phyloP scores from a whole-genome alignment of 805 yeast species.

The Blastobotrys attinorum region DNA sequence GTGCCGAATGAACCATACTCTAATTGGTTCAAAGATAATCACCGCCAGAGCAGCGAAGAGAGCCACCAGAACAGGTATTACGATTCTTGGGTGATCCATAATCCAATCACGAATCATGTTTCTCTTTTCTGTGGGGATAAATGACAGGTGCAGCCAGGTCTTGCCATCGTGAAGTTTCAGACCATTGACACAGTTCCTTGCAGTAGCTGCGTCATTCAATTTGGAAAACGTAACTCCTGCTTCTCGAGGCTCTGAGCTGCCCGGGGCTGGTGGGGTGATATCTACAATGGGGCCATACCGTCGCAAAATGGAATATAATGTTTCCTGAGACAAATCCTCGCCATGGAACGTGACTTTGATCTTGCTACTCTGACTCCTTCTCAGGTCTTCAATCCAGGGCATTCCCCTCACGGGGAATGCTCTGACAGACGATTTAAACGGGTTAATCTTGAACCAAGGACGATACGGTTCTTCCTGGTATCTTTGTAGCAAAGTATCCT shows the following conservation, averaged over 20 bases:
- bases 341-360: constrained; percentile 72
- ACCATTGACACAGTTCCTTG: constrained; percentile 88
- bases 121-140: constrained; percentile 47
- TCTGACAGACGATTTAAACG: constrained; percentile 39
- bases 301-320: constrained; percentile 70
- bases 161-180: constrained; percentile 43
- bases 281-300: constrained; percentile 80
- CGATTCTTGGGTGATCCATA: constrained; percentile 69
- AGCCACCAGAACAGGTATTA: constrained; percentile 75
- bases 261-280: constrained; percentile 48
- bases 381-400: constrained; percentile 95
- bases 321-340: constrained; percentile 67
- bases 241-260: constrained; percentile 40
- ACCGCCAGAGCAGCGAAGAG: constrained; percentile 75
- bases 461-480: constrained; percentile 24
- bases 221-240: constrained; percentile 51
- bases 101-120: constrained; percentile 46
- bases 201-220: constrained; percentile 66
- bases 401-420: constrained; percentile 76
- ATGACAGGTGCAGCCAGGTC: constrained; percentile 67
- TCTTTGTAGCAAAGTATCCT: constrained; percentile 40
- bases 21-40: constrained; percentile 83
- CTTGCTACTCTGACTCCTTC: constrained; percentile 59
- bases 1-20: constrained; percentile 68
- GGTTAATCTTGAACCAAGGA: constrained; percentile 28